phyloP scores from a whole-genome alignment of 208 protist species.

The Leishmania tropica region DNA sequence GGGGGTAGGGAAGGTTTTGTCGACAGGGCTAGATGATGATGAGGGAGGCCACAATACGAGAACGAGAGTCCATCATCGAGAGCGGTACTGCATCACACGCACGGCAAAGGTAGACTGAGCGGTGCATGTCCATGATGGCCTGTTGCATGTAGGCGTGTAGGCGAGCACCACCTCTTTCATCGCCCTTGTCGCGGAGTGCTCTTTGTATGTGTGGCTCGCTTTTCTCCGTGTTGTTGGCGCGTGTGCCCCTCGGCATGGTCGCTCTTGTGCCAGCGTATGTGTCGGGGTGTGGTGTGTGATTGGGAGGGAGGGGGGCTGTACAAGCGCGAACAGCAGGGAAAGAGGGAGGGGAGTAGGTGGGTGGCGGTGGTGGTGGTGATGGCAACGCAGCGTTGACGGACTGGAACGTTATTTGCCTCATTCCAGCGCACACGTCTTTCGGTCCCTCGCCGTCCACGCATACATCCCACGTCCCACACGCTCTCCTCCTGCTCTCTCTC shows the following conservation, averaged over 20 bases:
- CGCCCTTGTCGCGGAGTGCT: neutral
- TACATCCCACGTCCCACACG: neutral
- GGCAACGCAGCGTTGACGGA: neutral
- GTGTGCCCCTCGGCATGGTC: neutral
- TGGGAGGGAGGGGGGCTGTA: neutral
- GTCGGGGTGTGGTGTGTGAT: neutral
- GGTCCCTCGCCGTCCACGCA: neutral
- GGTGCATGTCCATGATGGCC: neutral
- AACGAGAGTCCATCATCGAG: neutral
- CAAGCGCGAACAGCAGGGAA: neutral
- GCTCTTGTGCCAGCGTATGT: neutral
- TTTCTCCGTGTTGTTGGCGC: neutral
- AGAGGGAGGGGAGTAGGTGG: neutral
- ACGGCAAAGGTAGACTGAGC: neutral
- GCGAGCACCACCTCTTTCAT: neutral
- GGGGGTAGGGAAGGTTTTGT: no score
- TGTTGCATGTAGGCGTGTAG: neutral
- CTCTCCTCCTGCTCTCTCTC: neutral
- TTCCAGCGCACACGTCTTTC: neutral
- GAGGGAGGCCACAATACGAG: neutral
- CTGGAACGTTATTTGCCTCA: neutral
- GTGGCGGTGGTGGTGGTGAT: neutral
- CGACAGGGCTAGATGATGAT: neutral
- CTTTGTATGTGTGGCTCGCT: neutral
- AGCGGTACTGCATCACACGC: neutral